Evolutionary conservation across 306 rosid genomes (phyloP).

Genomic region (Cicer yamashitae): DNA sequence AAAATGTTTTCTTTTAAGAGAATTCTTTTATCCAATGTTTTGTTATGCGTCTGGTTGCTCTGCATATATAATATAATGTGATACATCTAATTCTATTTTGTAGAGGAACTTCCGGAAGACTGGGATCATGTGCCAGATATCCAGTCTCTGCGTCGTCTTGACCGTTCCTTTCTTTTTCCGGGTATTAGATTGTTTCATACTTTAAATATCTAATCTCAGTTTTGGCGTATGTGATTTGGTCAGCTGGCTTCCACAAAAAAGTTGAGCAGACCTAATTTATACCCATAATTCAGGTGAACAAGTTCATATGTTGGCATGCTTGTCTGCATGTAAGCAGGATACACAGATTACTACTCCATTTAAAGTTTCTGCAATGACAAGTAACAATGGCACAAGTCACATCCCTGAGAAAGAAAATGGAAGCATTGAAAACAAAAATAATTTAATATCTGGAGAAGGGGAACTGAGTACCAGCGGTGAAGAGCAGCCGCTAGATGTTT

Average conservation of each 20-base stretch:
- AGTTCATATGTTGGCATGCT: constrained; percentile 89
- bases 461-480: constrained; percentile 55
- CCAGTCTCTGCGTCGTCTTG: constrained; percentile 67
- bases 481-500: constrained; percentile 54
- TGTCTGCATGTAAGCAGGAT: constrained; percentile 89
- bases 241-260: constrained; percentile 49
- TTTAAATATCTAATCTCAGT: constrained; percentile 39
- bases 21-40: constrained; percentile 35
- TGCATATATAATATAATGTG: constrained; percentile 26
- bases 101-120: constrained; percentile 82
- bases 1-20: constrained; percentile 1
- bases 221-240: constrained; percentile 44
- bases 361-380: constrained; percentile 73
- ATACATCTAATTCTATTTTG: constrained; percentile 50
- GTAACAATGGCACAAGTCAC: constrained; percentile 66
- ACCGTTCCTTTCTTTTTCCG: constrained; percentile 87
- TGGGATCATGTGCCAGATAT: constrained; percentile 79
- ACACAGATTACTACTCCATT: constrained; percentile 76
- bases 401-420: constrained; percentile 63
- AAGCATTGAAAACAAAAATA: constrained; percentile 50
- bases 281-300: constrained; percentile 84
- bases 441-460: constrained; percentile 49
- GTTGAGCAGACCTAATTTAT: constrained; percentile 56
- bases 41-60: constrained; percentile 32
- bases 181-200: constrained; percentile 63